Evolutionary conservation across 2,329 filamentous ascomycete genomes (phyloP).

Genomic region (Didymella pinodella): DNA sequence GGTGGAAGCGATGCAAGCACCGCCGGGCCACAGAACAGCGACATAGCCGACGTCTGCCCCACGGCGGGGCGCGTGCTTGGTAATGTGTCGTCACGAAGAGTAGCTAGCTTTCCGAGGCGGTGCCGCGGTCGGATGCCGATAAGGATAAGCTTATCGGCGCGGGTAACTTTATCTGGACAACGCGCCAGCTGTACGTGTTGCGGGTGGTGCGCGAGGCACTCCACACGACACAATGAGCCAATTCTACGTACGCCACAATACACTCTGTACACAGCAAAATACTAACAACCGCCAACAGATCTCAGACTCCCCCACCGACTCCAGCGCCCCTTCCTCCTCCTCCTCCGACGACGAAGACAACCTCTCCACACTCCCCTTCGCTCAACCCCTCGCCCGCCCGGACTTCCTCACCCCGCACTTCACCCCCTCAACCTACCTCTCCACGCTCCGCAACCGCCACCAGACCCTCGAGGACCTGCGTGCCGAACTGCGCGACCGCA

Average conservation of each 20-base stretch:
- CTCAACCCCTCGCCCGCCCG: conserved; percentile 78
- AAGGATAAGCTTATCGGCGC: conserved; percentile 11
- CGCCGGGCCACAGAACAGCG: neutral
- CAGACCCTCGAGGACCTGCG: conserved; percentile 96
- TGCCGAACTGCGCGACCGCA: conserved; percentile 81
- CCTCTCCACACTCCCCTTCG: conserved; percentile 79
- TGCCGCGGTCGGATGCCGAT: conserved; percentile 10
- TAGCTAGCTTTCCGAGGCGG: neutral
- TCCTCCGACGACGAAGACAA: conserved; percentile 60
- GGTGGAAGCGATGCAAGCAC: neutral
- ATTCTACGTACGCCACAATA: conserved; percentile 54
- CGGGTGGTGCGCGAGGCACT: neutral
- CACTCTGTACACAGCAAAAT: too few species aligned
- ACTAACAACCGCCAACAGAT: conserved; percentile 8
- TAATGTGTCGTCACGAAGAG: conserved; percentile 20
- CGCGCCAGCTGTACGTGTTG: conserved; percentile 8
- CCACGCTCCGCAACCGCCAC: conserved; percentile 82
- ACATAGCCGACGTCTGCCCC: conserved; percentile 21
- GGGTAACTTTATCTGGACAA: conserved; percentile 13
- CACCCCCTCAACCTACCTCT: conserved; percentile 82
- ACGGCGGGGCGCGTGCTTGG: conserved; percentile 25
- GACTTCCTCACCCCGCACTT: conserved; percentile 83
- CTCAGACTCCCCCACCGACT: conserved; percentile 24
- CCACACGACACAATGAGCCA: conserved; percentile 53
- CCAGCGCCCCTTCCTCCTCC: conserved; percentile 1